Conservation (phyloP, 73 alveolate genomes). For the Paraurostyla sp. region DNA sequence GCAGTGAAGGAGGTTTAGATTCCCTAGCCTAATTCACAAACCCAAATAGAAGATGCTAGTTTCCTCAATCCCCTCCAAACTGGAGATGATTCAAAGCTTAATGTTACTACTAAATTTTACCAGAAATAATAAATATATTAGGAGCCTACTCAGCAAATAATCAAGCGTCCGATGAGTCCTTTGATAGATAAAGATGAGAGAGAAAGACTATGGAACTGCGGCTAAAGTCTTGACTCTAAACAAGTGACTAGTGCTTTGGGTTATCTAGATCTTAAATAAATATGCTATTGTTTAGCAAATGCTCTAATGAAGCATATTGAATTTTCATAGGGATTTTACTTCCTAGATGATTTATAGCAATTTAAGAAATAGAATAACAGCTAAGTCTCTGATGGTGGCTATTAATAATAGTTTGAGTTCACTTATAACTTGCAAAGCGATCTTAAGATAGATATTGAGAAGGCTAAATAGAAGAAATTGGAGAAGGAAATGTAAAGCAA, state of each 20-base stretch:
- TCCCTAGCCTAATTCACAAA: neutral
- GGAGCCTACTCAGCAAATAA: slow-evolving; percentile 16
- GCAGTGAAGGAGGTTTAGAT: slow-evolving; percentile 4
- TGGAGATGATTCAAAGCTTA: slow-evolving; percentile 55
- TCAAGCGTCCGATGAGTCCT: slow-evolving; percentile 44
- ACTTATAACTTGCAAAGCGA: slow-evolving; percentile 60
- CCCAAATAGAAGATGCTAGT: slow-evolving; percentile 16
- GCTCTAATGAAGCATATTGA: slow-evolving; percentile 74
- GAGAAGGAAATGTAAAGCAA: neutral
- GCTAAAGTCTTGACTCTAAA: slow-evolving; percentile 70
- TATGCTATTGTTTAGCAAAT: slow-evolving; percentile 64
- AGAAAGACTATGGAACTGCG: slow-evolving; percentile 62
- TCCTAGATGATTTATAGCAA: slow-evolving; percentile 65
- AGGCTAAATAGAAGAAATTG: slow-evolving; percentile 31
- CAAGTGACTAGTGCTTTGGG: slow-evolving; percentile 74
- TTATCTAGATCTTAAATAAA: slow-evolving; percentile 60
- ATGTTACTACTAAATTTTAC: slow-evolving; percentile 7
- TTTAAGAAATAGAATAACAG: slow-evolving; percentile 1
- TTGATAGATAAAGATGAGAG: slow-evolving; percentile 63
- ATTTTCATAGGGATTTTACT: slow-evolving; percentile 68
- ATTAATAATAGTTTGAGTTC: slow-evolving; percentile 52
- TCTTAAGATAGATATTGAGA: slow-evolving; percentile 65
- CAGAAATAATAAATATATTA: slow-evolving; percentile 19
- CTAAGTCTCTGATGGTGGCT: neutral
- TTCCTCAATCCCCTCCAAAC: slow-evolving; percentile 20